Evolutionary conservation across 2,329 filamentous ascomycete species (phyloP).

Genomic region (Xylariales sp.): DNA sequence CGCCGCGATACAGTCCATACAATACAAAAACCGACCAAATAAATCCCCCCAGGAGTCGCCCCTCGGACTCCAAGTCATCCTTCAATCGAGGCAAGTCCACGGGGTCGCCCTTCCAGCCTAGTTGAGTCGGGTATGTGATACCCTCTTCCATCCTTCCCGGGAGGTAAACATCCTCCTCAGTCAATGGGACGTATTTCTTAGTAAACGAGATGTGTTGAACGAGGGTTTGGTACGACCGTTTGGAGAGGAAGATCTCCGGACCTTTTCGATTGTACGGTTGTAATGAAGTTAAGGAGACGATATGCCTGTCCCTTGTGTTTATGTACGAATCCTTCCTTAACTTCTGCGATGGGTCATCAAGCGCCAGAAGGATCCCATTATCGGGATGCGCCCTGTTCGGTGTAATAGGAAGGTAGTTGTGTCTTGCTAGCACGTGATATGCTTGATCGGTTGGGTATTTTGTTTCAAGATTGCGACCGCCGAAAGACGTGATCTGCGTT

Average conservation of each 20-base stretch:
- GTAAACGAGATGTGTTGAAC: constrained; percentile 11
- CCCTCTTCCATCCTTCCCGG: too few species aligned
- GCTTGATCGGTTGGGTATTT: constrained; percentile 10
- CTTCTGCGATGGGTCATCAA: not conserved
- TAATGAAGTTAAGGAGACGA: constrained; percentile 19
- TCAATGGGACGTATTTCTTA: not conserved
- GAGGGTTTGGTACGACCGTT: constrained; percentile 26
- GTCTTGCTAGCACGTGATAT: not conserved
- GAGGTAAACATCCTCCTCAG: too few species aligned
- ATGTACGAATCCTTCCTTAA: constrained; percentile 34
- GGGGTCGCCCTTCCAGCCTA: too few species aligned
- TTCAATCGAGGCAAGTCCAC: too few species aligned
- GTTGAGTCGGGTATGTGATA: too few species aligned
- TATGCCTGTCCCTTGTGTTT: constrained; percentile 10
- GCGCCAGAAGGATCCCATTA: constrained; percentile 21
- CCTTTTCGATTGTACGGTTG: constrained; percentile 17
- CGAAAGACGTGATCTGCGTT: constrained; percentile 35
- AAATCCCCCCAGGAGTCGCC: too few species aligned
- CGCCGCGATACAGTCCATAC: too few species aligned
- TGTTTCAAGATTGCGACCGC: constrained; percentile 22
- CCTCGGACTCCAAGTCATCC: too few species aligned
- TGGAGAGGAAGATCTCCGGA: constrained; percentile 26
- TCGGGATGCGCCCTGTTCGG: constrained; percentile 31
- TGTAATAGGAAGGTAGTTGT: constrained; percentile 30
- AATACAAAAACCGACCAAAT: too few species aligned